These are phyloP conservation scores for Teunomyces panamensis DNA, from an alignment of 805 yeast species.

Conservation along the genomic window DNA sequence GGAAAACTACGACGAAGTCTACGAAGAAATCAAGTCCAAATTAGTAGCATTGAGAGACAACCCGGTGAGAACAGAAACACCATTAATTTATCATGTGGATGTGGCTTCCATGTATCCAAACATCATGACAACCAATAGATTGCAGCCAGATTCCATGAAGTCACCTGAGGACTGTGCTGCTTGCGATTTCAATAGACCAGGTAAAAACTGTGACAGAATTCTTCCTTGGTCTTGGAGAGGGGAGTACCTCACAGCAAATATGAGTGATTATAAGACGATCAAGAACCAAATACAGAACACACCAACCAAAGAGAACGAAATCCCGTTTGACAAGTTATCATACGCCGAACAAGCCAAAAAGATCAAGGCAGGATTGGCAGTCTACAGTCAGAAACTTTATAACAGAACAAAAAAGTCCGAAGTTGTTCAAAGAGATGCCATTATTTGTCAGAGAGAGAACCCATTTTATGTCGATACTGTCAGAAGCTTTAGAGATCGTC, in stretches of 20 bases:
- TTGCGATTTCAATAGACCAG: slow-evolving; percentile 95
- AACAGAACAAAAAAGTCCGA: slow-evolving; percentile 78
- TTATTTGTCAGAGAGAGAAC: slow-evolving; percentile 95
- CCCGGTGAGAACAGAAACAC: slow-evolving; percentile 70
- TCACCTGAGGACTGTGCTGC: slow-evolving; percentile 93
- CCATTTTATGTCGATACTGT: slow-evolving; percentile 97
- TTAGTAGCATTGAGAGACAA: slow-evolving; percentile 57
- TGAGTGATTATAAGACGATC: slow-evolving; percentile 88
- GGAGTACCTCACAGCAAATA: slow-evolving; percentile 86
- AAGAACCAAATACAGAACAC: slow-evolving; percentile 69
- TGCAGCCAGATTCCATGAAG: slow-evolving; percentile 98
- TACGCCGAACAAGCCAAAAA: slow-evolving; percentile 73
- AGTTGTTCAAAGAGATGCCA: slow-evolving; percentile 84
- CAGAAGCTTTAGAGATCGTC: slow-evolving; percentile 87
- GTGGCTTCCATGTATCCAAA: slow-evolving; percentile 99
- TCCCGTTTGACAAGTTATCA: slow-evolving; percentile 65
- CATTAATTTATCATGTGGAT: slow-evolving; percentile 94
- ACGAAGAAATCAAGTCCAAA: slow-evolving; percentile 50
- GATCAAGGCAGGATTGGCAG: slow-evolving; percentile 74
- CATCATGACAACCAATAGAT: slow-evolving; percentile 94
- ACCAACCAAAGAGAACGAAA: too few species aligned
- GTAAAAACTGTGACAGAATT: slow-evolving; percentile 87
- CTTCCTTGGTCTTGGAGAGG: slow-evolving; percentile 99
- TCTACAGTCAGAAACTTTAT: slow-evolving; percentile 82
- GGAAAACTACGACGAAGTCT: slow-evolving; percentile 74